A percentile compares a stretch with the other conserved stretches of the same genome.
Conservation (phyloP, 352 stramenopile genomes). For the Pythium brachiatum region DNA sequence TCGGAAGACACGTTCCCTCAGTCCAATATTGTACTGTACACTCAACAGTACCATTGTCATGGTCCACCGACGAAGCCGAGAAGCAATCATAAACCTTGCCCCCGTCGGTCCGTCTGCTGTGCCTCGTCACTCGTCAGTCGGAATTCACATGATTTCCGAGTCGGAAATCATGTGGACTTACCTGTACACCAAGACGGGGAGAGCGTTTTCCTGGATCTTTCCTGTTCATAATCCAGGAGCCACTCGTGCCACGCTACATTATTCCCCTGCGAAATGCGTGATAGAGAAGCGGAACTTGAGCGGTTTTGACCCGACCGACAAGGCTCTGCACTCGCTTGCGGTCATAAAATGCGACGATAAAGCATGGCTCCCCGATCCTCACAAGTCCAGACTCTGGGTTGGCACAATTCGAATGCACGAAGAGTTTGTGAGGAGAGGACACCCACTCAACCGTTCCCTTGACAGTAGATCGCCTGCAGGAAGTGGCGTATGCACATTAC, state of each 20-base stretch:
- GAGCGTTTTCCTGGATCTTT: not conserved
- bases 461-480: not conserved
- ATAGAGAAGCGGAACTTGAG: not conserved
- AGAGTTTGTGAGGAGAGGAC: not conserved
- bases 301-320: not conserved
- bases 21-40: too few species aligned
- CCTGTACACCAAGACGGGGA: not conserved
- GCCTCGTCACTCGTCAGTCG: not conserved
- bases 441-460: not conserved
- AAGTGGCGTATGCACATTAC: constrained; percentile 22
- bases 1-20: too few species aligned
- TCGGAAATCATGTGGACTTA: not conserved
- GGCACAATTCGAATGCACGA: too few species aligned
- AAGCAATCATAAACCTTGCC: too few species aligned
- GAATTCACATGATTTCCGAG: constrained; percentile 1
- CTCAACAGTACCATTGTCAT: too few species aligned
- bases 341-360: not conserved
- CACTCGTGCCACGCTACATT: not conserved
- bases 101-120: not conserved
- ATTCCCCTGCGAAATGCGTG: constrained; percentile 1
- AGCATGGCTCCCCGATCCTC: constrained; percentile 1
- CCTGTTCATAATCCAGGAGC: not conserved
- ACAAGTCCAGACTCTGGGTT: too few species aligned
- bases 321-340: not conserved
- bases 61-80: too few species aligned